Percentiles rank a stretch among this genome's conserved stretches.
Evolutionary conservation across 1,284 basidiomycete genomes (phyloP).

Genomic region (Porphyrellus sp.): DNA sequence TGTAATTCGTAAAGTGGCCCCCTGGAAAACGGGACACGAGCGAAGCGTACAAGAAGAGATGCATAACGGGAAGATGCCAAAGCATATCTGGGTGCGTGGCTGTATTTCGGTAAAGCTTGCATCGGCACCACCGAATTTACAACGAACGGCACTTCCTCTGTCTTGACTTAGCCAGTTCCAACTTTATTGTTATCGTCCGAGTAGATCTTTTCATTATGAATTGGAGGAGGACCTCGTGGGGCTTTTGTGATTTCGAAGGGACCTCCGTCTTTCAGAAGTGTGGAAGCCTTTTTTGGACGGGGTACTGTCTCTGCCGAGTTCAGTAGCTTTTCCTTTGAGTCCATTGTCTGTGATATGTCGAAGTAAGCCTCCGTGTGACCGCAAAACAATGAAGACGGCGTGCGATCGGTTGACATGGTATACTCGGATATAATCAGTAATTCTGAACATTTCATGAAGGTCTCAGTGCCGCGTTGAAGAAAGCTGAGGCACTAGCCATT

Average conservation of each 20-base stretch:
- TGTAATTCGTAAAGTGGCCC: too few relatives aligned
- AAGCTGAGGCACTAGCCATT: conserved; percentile 70
- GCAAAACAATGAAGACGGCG: neutral
- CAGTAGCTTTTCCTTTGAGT: conserved; percentile 63
- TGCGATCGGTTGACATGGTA: neutral
- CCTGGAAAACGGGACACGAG: too few relatives aligned
- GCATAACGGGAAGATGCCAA: conserved; percentile 40
- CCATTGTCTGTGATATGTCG: conserved; percentile 96
- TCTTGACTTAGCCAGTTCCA: conserved; percentile 56
- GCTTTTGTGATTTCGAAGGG: too few relatives aligned
- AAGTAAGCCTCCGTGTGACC: conserved; percentile 77
- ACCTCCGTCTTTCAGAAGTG: conserved; percentile 79
- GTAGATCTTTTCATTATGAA: conserved; percentile 62
- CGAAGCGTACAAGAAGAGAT: too few relatives aligned
- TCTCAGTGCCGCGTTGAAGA: conserved; percentile 78
- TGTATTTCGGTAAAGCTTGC: conserved; percentile 69
- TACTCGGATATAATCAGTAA: conserved; percentile 88
- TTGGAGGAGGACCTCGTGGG: conserved; percentile 61
- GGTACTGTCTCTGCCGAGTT: conserved; percentile 50
- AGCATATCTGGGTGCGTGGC: conserved; percentile 35
- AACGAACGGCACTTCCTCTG: conserved; percentile 69
- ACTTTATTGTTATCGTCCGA: conserved; percentile 64
- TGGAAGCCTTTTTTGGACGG: conserved; percentile 69
- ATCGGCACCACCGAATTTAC: conserved; percentile 71
- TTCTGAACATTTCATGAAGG: conserved; percentile 75